Percentiles rank a stretch among this genome's conserved stretches.
phyloP scores from a whole-genome alignment of 306 rosid genomes.

The Acacia melanoxylon region DNA sequence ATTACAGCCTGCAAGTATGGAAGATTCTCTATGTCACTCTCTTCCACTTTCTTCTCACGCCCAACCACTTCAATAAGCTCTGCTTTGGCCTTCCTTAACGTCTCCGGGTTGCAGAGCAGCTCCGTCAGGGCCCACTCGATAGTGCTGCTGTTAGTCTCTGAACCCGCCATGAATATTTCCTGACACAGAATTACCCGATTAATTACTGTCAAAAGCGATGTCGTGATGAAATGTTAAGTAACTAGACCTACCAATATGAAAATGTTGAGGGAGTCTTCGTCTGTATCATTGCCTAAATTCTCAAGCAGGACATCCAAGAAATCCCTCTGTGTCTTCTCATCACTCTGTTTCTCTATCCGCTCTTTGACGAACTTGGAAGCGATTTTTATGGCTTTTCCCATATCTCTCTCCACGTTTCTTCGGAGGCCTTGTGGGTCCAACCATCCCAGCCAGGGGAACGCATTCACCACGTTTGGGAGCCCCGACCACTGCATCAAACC shows the following conservation, averaged over 20 bases:
- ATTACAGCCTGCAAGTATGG: background rate
- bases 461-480: background rate
- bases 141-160: background rate
- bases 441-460: background rate
- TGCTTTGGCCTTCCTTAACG: background rate
- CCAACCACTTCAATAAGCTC: background rate
- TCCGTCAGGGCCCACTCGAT: constrained; percentile 7
- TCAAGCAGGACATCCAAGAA: constrained; percentile 14
- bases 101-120: background rate
- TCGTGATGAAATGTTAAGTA: background rate
- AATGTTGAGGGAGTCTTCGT: constrained; percentile 33
- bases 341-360: background rate
- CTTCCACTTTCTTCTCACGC: background rate
- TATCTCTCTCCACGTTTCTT: constrained; percentile 7
- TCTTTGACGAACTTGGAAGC: constrained; percentile 8
- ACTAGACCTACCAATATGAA: constrained; percentile 45
- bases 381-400: background rate
- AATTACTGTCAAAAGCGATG: background rate
- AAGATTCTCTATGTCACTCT: constrained; percentile 12
- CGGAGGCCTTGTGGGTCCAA: background rate
- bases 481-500: constrained; percentile 8
- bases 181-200: background rate
- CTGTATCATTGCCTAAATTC: background rate
- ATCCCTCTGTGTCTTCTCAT: background rate
- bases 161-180: background rate